Base-by-base conservation (phyloP, 1,139 yeast species). In the Lodderomyces parapsilosis region DNA sequence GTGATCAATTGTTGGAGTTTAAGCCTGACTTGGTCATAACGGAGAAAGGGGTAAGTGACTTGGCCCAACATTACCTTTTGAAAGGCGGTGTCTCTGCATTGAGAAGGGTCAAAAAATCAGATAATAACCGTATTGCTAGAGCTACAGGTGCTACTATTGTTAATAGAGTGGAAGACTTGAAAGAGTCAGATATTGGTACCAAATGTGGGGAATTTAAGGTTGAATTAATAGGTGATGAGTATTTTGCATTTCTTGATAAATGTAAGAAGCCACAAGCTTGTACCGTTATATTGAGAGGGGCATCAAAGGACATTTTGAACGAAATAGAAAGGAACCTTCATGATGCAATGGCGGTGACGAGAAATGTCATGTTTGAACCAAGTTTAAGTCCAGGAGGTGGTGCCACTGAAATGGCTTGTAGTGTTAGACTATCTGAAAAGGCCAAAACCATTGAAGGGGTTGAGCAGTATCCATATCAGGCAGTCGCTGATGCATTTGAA, bases 91-190 rank as follows among this genome's bases (percentile, higher is more conserved):
- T 91, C 51, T 80, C 96, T 41, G 96, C 90, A 2, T 76, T 94
- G 57, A 83, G 99, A 76, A 84, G 99, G 69, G 96, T 90, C 40
- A 87, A 90, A 62, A 94, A 94, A 68, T 83, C 96, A 13, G 99
- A 94, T 68, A 90, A 91, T 66, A 93, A 94, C 71, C 83, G 99
- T 74, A 88, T 94, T 57, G 88, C 99, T 22, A 83, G 98, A 59
- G 97, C 96, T 27, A 88, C 97, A 11, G 99, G 99, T 47, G 99
- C 99, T 39, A 89, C 96, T 17, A 90, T 94, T 57, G 97, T 93
- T 43, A 93, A 91, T 69, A 81, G 98, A 61, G 83, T 90, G 43
- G 99, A 94, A 66, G 99, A 94, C 66, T 75, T 94, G 63, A 86
- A 87, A 60, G 96, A 90, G 61, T 60, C 85, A 1, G 99, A 94